Evolutionary conservation across 75 land plant species (phyloP).

Genomic region (Selaginella tamariscina): DNA sequence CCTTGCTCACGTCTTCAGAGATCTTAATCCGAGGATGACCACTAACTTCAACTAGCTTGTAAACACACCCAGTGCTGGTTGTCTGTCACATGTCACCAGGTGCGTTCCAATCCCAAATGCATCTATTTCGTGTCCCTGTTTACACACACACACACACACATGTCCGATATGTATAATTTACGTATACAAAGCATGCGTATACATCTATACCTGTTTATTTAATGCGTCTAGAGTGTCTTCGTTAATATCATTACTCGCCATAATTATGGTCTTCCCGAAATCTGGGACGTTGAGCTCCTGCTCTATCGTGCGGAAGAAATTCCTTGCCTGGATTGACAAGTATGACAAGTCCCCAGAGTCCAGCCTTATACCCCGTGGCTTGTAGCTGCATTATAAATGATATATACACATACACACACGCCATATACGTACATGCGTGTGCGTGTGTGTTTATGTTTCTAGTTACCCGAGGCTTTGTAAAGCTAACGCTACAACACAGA

Average conservation of each 20-base stretch:
- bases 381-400: conserved; percentile 28
- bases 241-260: conserved; percentile 94
- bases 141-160: too few species aligned
- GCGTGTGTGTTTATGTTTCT: too few species aligned
- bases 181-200: too few species aligned
- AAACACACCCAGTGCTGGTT: conserved; percentile 12
- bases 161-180: too few species aligned
- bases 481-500: conserved; percentile 97
- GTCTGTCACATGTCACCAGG: conserved; percentile 2
- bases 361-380: conserved; percentile 73
- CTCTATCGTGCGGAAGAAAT: conserved; percentile 53
- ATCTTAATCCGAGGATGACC: conserved; percentile 4
- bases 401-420: not conserved
- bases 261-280: conserved; percentile 58
- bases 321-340: conserved; percentile 59
- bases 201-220: conserved; percentile 83
- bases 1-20: conserved; percentile 9
- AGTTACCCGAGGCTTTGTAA: conserved; percentile 79
- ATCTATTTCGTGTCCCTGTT: conserved; percentile 94
- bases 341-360: conserved; percentile 98
- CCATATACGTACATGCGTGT: too few species aligned
- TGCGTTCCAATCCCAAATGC: conserved; percentile 45
- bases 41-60: conserved; percentile 10
- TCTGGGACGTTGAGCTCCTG: conserved; percentile 61
- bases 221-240: conserved; percentile 93